These are phyloP conservation scores for Penicillium silybi DNA, from an alignment of 495 filamentous ascomycete species.

Conservation along the genomic window DNA sequence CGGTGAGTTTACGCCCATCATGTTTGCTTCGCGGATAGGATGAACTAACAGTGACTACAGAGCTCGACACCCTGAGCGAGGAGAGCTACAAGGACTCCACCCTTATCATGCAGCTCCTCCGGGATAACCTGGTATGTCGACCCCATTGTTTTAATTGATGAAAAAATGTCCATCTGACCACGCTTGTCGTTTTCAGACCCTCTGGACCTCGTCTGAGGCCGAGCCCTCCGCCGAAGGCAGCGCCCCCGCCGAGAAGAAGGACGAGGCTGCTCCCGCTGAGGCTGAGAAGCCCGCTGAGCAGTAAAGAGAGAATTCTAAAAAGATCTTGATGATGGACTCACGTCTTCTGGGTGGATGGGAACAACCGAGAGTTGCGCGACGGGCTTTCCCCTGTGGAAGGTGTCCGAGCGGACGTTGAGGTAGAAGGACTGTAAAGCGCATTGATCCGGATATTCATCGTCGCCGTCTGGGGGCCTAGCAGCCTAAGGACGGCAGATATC, in stretches of 20 bases:
- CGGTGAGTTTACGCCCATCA: conserved; percentile 51
- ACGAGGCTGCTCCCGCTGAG: conserved; percentile 53
- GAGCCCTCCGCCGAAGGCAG: conserved; percentile 62
- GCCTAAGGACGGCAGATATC: conserved; percentile 10
- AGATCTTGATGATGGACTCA: conserved; percentile 36
- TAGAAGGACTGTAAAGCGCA: conserved; percentile 6
- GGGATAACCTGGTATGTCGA: conserved; percentile 90
- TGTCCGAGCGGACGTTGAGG: conserved; percentile 5
- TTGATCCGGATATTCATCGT: conserved; percentile 7
- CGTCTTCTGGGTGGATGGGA: conserved; percentile 30
- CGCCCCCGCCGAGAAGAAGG: conserved; percentile 57
- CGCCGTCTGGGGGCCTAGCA: conserved; percentile 7
- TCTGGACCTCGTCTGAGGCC: conserved; percentile 98
- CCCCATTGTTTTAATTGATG: neutral
- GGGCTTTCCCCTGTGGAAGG: conserved; percentile 14
- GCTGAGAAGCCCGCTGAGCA: conserved; percentile 57
- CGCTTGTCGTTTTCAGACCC: conserved; percentile 61
- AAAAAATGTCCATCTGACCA: conserved; percentile 19
- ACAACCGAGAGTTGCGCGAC: conserved; percentile 19
- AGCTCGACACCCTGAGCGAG: conserved; percentile 97
- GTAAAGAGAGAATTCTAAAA: conserved; percentile 38
- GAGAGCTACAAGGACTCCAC: conserved; percentile 99
- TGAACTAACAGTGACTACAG: conserved; percentile 41
- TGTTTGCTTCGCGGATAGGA: neutral
- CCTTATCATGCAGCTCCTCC: conserved; percentile 98